phyloP scores from a whole-genome alignment of 371 early-diverging fungal species.

The Cladochytrium tenue region DNA sequence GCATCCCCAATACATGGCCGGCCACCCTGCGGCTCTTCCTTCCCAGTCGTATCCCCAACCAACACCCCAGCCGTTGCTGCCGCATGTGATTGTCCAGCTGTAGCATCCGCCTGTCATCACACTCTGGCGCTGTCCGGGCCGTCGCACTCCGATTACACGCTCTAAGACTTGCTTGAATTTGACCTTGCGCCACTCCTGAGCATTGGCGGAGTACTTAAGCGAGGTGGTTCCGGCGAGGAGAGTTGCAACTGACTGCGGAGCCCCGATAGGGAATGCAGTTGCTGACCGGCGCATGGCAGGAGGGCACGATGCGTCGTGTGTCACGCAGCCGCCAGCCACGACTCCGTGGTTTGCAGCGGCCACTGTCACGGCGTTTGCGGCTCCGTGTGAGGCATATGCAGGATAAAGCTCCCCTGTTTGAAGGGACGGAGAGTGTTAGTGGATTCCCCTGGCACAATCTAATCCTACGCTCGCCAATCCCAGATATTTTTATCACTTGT shows the following conservation, averaged over 20 bases:
- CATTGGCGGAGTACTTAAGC: background rate
- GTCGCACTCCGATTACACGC: background rate
- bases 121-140: background rate
- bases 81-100: slow-evolving; percentile 8
- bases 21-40: background rate
- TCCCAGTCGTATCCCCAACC: slow-evolving; percentile 5
- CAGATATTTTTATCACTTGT: no score
- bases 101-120: slow-evolving; percentile 16
- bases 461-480: no score
- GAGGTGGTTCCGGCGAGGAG: background rate
- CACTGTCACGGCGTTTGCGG: background rate
- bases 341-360: background rate
- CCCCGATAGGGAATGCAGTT: slow-evolving; percentile 1
- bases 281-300: slow-evolving; percentile 3
- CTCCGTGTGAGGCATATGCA: background rate
- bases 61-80: slow-evolving; percentile 7
- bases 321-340: slow-evolving; percentile 10
- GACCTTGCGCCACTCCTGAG: background rate
- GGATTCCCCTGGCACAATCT: no score
- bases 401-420: slow-evolving; percentile 6
- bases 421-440: no score
- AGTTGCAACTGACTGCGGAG: background rate
- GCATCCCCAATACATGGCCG: slow-evolving; percentile 5
- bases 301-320: slow-evolving; percentile 11
- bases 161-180: background rate